Evolutionary conservation across 2,329 filamentous ascomycete species (phyloP).

Genomic region (Venturia oleaginea): DNA sequence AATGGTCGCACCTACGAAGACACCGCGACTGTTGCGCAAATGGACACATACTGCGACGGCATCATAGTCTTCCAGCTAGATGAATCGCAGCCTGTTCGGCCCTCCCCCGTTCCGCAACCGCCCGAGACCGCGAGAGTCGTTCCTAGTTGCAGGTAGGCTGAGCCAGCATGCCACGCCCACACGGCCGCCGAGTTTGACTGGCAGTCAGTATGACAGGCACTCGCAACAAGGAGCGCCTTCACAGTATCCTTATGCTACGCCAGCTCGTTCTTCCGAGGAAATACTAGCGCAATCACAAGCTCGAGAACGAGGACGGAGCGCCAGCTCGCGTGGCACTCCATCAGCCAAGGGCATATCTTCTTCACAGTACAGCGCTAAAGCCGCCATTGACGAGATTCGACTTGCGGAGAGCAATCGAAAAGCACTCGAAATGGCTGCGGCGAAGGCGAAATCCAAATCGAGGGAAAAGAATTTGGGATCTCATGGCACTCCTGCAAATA

Average conservation of each 20-base stretch:
- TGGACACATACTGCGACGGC: neutral
- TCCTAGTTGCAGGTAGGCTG: neutral
- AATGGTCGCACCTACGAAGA: neutral
- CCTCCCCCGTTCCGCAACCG: neutral
- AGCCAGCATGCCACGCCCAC: neutral
- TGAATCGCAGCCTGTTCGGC: neutral
- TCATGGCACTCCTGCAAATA: neutral
- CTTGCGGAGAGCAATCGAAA: neutral
- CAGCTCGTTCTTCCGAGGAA: neutral
- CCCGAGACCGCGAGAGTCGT: neutral
- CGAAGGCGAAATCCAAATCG: neutral
- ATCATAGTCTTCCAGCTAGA: neutral
- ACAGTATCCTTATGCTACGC: neutral
- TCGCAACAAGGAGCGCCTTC: neutral
- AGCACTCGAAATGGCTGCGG: neutral
- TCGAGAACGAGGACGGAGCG: neutral
- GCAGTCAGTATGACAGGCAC: no score
- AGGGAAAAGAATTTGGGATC: neutral
- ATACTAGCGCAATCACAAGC: neutral
- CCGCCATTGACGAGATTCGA: neutral
- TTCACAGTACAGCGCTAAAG: neutral
- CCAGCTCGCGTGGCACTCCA: neutral
- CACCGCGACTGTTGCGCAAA: neutral
- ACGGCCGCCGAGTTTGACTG: neutral
- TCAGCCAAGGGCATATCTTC: neutral